Evolutionary conservation across 345 rosid species (phyloP).

Genomic region (Dovyalis caffra): DNA sequence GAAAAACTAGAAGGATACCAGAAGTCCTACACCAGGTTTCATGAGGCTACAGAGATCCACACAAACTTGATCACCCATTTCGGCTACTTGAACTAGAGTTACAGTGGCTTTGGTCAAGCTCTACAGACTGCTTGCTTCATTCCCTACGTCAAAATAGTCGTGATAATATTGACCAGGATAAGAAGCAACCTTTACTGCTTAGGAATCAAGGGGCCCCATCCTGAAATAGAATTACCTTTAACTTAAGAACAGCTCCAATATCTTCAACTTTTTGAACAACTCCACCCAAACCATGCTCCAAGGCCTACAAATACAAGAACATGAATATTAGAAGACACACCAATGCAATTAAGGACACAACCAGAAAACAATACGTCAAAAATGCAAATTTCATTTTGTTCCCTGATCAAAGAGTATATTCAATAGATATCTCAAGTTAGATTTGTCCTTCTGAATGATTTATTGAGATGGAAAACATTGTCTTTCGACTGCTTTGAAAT

Average conservation of each 20-base stretch:
- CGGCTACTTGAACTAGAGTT: conserved; percentile 52
- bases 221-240: conserved; percentile 50
- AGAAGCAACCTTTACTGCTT: too few species aligned
- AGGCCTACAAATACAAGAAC: too few species aligned
- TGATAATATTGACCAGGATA: too few species aligned
- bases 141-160: too few species aligned
- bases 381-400: not conserved
- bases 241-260: conserved; percentile 53
- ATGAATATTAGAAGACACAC: too few species aligned
- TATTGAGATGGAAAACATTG: conserved; percentile 70
- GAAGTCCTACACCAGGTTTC: conserved; percentile 96
- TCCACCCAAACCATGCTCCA: too few species aligned
- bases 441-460: conserved; percentile 59
- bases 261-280: conserved; percentile 63
- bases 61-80: conserved; percentile 94
- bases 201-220: conserved; percentile 2
- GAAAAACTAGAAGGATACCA: conserved; percentile 42
- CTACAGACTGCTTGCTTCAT: too few species aligned
- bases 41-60: conserved; percentile 94
- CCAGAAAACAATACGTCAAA: not conserved
- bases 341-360: conserved; percentile 6
- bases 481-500: too few species aligned
- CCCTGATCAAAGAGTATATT: too few species aligned
- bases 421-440: conserved; percentile 61
- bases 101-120: conserved; percentile 61